Base-by-base conservation (phyloP, 2,329 filamentous ascomycete species). In the Phyllosticta paracitricarpa region DNA sequence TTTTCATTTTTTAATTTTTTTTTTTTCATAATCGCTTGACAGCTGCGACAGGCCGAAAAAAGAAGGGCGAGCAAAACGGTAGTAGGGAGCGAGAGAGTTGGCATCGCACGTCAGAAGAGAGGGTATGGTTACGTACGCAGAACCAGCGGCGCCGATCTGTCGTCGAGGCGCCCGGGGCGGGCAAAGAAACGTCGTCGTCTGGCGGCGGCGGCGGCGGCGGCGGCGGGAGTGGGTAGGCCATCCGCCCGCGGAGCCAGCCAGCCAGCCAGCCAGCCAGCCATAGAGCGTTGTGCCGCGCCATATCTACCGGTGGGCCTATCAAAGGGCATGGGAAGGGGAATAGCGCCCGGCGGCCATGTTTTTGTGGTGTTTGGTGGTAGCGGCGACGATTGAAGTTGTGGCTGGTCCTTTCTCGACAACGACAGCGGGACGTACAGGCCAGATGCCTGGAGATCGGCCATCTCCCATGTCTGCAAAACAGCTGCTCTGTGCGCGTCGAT, bases 401-500 rank as follows among this genome's bases (percentile, higher is more conserved):
- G 58, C 58, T 60, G 58, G 58, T 53, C 40, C 51, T 22, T 22
- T 22, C 19, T 22, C 19, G 19, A 22, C 30, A 10, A 33, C 30
- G 48, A 58, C 57, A 54, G 57, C 56, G 56, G 30, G 30, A 2
- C 25, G 35, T 19, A 33, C 58, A 40, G 58, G 58, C n/a, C 35
- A 28, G 53, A 30, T 51, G 53, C 35, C 4, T 56, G 58, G 35
- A 22, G 58, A 60, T 60, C 58, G 58, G 30, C 58, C 53, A 52
- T 33, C 52, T 19, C 58, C 58, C 58, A 56, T 60, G 58, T 60
- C 53, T 53, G 58, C 58, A 26, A 54, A 26, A 30, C 14, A 33
- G 35, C 33, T 60, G 58, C 58, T 56, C 58, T 56, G 58, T 60
- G 58, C 58, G 58, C 52, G 58, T 59, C 52, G 58, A 59, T 59